Percentiles rank a stretch among this genome's conserved stretches.
phyloP scores from a whole-genome alignment of 495 filamentous ascomycete genomes.

The Pyrenopolyporus hunteri region DNA sequence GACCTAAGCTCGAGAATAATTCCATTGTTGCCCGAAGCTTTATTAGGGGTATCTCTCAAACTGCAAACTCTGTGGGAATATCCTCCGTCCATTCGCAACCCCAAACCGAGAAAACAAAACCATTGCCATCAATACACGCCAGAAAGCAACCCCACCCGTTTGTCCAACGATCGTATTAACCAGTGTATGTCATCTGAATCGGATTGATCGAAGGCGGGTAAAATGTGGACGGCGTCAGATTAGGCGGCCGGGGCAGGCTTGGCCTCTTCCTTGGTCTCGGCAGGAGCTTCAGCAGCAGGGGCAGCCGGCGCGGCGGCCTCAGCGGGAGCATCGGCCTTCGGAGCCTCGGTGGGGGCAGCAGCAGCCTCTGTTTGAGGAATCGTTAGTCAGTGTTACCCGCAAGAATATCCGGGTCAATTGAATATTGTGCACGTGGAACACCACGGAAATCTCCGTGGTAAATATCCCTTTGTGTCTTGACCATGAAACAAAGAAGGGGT shows the following conservation, averaged over 20 bases:
- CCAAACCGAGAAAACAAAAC: constrained; percentile 5
- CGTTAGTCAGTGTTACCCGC: constrained; percentile 5
- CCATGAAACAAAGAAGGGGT: constrained; percentile 11
- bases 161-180: constrained; percentile 29
- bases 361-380: constrained; percentile 12
- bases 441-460: constrained; percentile 12
- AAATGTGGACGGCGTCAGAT: neutral
- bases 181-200: constrained; percentile 1
- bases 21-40: constrained; percentile 22
- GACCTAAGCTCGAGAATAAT: constrained; percentile 25
- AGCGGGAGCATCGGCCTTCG: constrained; percentile 25
- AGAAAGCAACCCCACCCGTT: constrained; percentile 2
- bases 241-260: constrained; percentile 28
- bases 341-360: constrained; percentile 21
- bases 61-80: constrained; percentile 36
- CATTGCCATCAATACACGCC: constrained; percentile 5
- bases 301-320: constrained; percentile 34
- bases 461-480: constrained; percentile 6
- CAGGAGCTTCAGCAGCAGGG: constrained; percentile 17
- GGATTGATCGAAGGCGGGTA: constrained; percentile 1
- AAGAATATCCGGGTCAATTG: constrained; percentile 3
- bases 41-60: constrained; percentile 36
- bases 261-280: constrained; percentile 20
- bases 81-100: constrained; percentile 19
- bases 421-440: constrained; percentile 13